Conservation (phyloP, 495 filamentous ascomycete species). For the Annulohypoxylon nitens region DNA sequence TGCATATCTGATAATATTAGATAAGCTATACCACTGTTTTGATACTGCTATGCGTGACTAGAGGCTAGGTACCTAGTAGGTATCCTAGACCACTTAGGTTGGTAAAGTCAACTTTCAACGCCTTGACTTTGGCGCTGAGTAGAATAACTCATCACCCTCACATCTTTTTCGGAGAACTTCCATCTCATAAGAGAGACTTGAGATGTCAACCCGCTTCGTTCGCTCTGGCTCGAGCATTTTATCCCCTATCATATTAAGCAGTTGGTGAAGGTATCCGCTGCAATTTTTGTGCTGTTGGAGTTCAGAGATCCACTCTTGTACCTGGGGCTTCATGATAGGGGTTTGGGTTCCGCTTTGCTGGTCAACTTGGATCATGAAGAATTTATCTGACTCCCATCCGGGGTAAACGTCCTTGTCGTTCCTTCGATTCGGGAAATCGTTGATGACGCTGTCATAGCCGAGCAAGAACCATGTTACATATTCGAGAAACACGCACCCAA, state of each 20-base stretch:
- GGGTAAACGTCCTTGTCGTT: constrained; percentile 11
- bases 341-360: background rate
- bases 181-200: constrained; percentile 16
- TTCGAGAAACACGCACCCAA: constrained; percentile 43
- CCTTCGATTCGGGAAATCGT: constrained; percentile 11
- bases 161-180: constrained; percentile 14
- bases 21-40: background rate
- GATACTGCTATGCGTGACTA: background rate
- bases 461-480: constrained; percentile 34
- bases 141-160: constrained; percentile 17
- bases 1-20: background rate
- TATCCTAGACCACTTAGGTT: background rate
- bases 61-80: background rate
- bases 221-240: constrained; percentile 37
- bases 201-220: constrained; percentile 13
- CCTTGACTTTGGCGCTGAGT: constrained; percentile 23
- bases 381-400: constrained; percentile 29
- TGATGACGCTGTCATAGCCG: constrained; percentile 24
- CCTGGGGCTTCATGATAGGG: constrained; percentile 25
- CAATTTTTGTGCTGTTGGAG: constrained; percentile 28
- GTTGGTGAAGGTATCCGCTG: constrained; percentile 32
- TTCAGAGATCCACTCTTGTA: constrained; percentile 20
- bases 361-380: constrained; percentile 27
- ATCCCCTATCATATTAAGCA: constrained; percentile 39
- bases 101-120: background rate